These are phyloP conservation scores for Malbranchea zuffiana DNA, from an alignment of 2,329 filamentous ascomycete genomes.

Conservation along the genomic window DNA sequence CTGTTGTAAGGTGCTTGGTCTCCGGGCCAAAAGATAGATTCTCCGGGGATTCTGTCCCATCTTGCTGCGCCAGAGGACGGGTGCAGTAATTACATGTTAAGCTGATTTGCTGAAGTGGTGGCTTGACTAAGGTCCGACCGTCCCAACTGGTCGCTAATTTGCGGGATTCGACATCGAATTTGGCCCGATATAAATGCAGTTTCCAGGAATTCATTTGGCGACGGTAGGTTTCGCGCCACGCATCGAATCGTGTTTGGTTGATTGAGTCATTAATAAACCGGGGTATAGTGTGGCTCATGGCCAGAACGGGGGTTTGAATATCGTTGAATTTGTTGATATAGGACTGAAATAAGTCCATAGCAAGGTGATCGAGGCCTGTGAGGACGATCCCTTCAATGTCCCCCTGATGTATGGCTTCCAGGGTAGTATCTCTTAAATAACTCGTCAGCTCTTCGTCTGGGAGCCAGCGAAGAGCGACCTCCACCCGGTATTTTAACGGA, in stretches of 20 bases:
- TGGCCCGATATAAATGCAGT: constrained; percentile 47
- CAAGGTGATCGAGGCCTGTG: constrained; percentile 48
- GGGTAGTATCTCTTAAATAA: constrained; percentile 45
- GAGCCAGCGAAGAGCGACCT: constrained; percentile 47
- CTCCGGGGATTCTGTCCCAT: constrained; percentile 19
- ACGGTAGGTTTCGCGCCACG: constrained; percentile 53
- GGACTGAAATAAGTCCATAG: constrained; percentile 49
- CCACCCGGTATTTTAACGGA: constrained; percentile 50
- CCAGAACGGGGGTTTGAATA: constrained; percentile 51
- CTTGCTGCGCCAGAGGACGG: constrained; percentile 41
- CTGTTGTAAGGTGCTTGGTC: constrained; percentile 25
- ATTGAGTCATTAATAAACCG: constrained; percentile 46
- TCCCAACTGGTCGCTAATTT: constrained; percentile 42
- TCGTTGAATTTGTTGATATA: constrained; percentile 51
- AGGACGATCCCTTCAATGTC: constrained; percentile 52
- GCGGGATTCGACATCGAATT: constrained; percentile 49
- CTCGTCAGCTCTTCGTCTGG: constrained; percentile 37
- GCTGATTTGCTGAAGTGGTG: constrained; percentile 44
- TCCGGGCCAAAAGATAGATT: constrained; percentile 17
- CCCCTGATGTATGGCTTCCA: constrained; percentile 42
- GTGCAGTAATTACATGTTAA: constrained; percentile 53
- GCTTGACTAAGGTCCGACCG: constrained; percentile 39
- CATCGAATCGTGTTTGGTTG: constrained; percentile 43
- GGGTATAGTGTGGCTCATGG: constrained; percentile 48
- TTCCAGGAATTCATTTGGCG: constrained; percentile 52